These are phyloP conservation scores for Marasmius oreades DNA, from an alignment of 1,284 basidiomycete species.

Conservation along the genomic window DNA sequence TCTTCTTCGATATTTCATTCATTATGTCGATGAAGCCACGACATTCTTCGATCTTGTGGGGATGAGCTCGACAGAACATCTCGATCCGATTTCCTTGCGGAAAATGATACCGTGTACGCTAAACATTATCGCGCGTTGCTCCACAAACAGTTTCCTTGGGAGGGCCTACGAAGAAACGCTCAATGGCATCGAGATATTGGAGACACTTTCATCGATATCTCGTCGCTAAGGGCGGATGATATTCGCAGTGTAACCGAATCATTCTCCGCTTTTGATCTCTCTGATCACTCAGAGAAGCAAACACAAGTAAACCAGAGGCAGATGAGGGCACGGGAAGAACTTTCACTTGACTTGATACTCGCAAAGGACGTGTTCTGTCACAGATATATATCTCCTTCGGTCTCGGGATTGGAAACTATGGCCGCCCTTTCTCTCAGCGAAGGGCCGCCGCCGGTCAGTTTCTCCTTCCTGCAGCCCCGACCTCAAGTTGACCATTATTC, in stretches of 20 bases:
- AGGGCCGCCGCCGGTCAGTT: constrained; percentile 51
- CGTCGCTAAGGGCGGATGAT: constrained; percentile 33
- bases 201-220: constrained; percentile 39
- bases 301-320: constrained; percentile 42
- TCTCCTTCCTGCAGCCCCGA: constrained; percentile 58
- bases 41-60: constrained; percentile 53
- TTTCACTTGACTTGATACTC: constrained; percentile 60
- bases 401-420: constrained; percentile 44
- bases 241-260: constrained; percentile 30
- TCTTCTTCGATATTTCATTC: neutral
- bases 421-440: constrained; percentile 51
- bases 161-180: constrained; percentile 36
- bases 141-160: constrained; percentile 41
- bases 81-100: constrained; percentile 55
- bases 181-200: constrained; percentile 53
- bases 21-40: constrained; percentile 42
- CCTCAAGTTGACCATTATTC: constrained; percentile 28
- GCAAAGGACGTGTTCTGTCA: constrained; percentile 55
- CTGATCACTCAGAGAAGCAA: constrained; percentile 33
- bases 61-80: constrained; percentile 39
- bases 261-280: constrained; percentile 42
- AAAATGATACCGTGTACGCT: constrained; percentile 43
- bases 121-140: constrained; percentile 50
- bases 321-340: constrained; percentile 51
- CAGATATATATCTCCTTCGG: constrained; percentile 31